These are phyloP conservation scores for Porodaedalea pini DNA, from an alignment of 1,284 basidiomycete species.

Conservation along the genomic window DNA sequence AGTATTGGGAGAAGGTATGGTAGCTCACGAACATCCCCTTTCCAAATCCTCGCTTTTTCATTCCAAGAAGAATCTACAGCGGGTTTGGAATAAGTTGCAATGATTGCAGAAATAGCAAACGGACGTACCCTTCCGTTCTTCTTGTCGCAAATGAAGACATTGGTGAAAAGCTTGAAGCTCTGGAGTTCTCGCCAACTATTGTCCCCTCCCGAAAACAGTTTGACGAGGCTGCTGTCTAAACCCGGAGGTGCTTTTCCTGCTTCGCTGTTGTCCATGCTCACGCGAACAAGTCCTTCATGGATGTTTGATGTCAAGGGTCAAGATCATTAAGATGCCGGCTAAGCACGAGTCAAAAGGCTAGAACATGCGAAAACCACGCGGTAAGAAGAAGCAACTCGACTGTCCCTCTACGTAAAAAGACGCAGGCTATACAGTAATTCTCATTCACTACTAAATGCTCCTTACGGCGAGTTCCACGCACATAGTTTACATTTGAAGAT, in stretches of 20 bases:
- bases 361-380: background rate
- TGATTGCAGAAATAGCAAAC: background rate
- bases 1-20: background rate
- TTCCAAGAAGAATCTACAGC: constrained; percentile 41
- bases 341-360: no score
- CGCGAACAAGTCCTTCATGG: no score
- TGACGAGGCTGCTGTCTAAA: constrained; percentile 1
- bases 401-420: no score
- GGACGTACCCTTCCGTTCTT: constrained; percentile 13
- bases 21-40: constrained; percentile 35
- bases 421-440: no score
- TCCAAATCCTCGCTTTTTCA: constrained; percentile 48
- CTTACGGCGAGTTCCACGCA: no score
- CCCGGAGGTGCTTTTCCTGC: constrained; percentile 6
- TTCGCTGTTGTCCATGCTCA: background rate
- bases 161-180: constrained; percentile 18
- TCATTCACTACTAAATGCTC: no score
- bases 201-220: constrained; percentile 14
- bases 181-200: constrained; percentile 9
- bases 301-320: no score
- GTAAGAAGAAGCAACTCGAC: no score
- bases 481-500: no score
- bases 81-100: background rate
- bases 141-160: constrained; percentile 19
- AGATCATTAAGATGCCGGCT: no score